phyloP scores from a whole-genome alignment of 2,329 filamentous ascomycete species.

The Didymella arachidicola region DNA sequence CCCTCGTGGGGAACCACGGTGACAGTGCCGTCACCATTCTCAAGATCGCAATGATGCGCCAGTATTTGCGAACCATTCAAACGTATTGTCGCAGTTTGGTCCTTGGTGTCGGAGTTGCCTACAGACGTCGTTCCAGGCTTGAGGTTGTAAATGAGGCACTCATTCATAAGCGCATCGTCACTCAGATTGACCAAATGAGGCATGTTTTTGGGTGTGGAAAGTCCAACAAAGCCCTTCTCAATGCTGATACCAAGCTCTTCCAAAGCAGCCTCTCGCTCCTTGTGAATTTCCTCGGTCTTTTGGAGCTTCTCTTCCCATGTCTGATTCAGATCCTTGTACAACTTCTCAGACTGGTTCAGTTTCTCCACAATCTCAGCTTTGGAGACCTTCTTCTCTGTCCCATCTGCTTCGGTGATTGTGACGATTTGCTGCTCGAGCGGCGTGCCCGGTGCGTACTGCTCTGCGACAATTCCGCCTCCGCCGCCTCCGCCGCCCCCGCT shows the following conservation, averaged over 20 bases:
- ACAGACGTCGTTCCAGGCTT: conserved; percentile 95
- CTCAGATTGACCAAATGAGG: conserved; percentile 97
- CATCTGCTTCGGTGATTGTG: conserved; percentile 86
- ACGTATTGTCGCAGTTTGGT: conserved; percentile 80
- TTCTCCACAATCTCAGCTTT: conserved; percentile 99
- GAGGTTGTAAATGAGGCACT: conserved; percentile 97
- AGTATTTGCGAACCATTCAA: conserved; percentile 94
- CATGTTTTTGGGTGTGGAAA: conserved; percentile 98
- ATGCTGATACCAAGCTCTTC: conserved; percentile 99
- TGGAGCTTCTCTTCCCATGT: conserved; percentile 97
- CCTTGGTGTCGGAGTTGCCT: conserved; percentile 88
- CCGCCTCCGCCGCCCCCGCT: conserved; percentile 49
- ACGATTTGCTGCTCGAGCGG: conserved; percentile 96
- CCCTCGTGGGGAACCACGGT: conserved; percentile 87
- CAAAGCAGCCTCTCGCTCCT: conserved; percentile 91
- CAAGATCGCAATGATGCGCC: conserved; percentile 90
- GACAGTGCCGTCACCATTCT: conserved; percentile 92
- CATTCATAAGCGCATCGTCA: conserved; percentile 79
- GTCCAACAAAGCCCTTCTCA: conserved; percentile 94
- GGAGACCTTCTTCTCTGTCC: conserved; percentile 89
- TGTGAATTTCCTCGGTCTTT: conserved; percentile 97
- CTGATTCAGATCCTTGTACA: conserved; percentile 94
- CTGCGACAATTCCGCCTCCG: conserved; percentile 61
- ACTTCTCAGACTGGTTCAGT: conserved; percentile 92
- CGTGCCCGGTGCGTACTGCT: conserved; percentile 90